Evolutionary conservation across 805 yeast species (phyloP), one percentile per base, ranked within the genome.

Genomic region (Nakazawaea siamensis): DNA sequence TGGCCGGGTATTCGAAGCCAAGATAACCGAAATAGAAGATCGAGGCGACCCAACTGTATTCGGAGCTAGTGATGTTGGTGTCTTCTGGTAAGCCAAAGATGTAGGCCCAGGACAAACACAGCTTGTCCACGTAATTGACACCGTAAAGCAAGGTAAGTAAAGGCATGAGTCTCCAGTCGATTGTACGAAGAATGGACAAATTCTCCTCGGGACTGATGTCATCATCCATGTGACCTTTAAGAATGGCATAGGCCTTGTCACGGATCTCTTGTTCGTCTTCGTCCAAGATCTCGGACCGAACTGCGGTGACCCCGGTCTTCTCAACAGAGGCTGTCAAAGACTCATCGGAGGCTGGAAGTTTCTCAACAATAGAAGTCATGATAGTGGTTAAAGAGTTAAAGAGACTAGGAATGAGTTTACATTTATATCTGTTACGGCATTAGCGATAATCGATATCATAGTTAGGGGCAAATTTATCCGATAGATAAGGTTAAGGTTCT

Each of bases 11-110:
- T 43, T 75, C 79, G 44, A 72, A 73, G 12, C 61, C 62, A 30
- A 80, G 51, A 49, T 80, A 80, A 2, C 85, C 88, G 27, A 79
- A 50, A 47, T 76, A 76, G 44, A 76, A 77, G 7, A 73, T 66
- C 1, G 79, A 64, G n/a, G 79, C 73, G 12, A 68, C 55, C 77
- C 81, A 71, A 32, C 72, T 52, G 46, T 71, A 67, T 48, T 62
- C 55, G 37, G 57, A 56, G 6, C 73, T 69, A n/a, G 41, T 40
- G 50, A 70, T 54, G 19, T 58, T 37, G 17, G 53, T 53, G 45
- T 65, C 72, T 8, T 45, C 43, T 34, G 55, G 55, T 27, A 70
- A 42, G 10, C 73, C 73, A 43, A 66, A 57, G 29, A 70, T 54
- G 4, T 73, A 63, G 4, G 73, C 73, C 43, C 62, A 64, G 11